phyloP scores from a whole-genome alignment of 2,329 filamentous ascomycete species.

The Fusarium scirpi region DNA sequence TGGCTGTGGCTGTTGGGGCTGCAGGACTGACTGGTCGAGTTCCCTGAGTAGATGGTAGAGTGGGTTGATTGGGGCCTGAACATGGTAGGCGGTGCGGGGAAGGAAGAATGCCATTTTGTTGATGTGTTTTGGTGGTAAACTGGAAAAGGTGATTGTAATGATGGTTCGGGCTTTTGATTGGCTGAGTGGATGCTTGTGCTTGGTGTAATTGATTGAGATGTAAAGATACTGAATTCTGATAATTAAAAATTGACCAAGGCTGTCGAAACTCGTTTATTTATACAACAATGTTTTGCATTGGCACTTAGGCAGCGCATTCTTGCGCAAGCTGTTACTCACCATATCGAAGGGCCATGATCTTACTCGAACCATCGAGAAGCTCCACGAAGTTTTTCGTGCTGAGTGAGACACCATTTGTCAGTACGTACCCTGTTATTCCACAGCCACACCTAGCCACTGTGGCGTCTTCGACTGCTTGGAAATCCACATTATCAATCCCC shows the following conservation, averaged over 20 bases:
- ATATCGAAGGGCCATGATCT: conserved; percentile 2
- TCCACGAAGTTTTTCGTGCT: neutral
- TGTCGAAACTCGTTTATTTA: conserved; percentile 2
- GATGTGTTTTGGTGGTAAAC: neutral
- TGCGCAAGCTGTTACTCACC: conserved; percentile 20
- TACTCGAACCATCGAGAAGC: conserved; percentile 16
- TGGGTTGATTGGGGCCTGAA: conserved; percentile 20
- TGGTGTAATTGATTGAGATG: neutral
- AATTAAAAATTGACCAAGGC: rapidly evolving
- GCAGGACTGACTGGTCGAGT: conserved; percentile 25
- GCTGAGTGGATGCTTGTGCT: neutral
- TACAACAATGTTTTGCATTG: neutral
- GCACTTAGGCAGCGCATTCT: neutral
- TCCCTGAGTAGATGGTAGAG: conserved; percentile 21
- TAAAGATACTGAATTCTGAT: conserved; percentile 8
- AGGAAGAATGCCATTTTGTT: conserved; percentile 28
- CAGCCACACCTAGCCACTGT: conserved; percentile 4
- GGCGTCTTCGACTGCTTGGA: neutral
- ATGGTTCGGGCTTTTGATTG: neutral
- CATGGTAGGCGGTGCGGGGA: conserved; percentile 21
- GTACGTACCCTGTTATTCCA: neutral
- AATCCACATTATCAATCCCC: neutral
- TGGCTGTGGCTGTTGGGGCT: conserved; percentile 10
- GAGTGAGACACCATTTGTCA: conserved; percentile 22
- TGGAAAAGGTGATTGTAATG: neutral